These are phyloP conservation scores for Dactylellina cionopaga DNA, from an alignment of 2,329 filamentous ascomycete species.

Conservation along the genomic window DNA sequence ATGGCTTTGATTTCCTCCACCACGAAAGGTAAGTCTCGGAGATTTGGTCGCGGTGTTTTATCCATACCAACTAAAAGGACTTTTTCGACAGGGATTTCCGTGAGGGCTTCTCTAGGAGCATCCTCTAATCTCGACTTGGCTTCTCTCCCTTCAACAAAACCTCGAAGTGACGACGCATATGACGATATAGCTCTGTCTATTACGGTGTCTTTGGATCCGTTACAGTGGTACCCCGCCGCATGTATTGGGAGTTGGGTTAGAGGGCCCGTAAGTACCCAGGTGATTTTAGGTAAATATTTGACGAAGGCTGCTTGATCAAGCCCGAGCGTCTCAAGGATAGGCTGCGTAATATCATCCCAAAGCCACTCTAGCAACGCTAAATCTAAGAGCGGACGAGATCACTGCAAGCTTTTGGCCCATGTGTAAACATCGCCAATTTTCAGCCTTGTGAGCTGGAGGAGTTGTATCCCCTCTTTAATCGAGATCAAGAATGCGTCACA, in stretches of 20 bases:
- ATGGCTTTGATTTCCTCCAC: background rate
- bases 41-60: background rate
- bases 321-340: background rate
- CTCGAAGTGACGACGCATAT: background rate
- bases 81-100: background rate
- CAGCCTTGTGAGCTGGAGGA: background rate
- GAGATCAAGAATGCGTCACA: conserved; percentile 4
- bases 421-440: background rate
- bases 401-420: background rate
- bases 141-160: background rate
- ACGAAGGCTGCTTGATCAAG: background rate
- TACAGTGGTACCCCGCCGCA: background rate
- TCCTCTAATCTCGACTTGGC: background rate
- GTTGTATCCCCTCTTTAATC: background rate
- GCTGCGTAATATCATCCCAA: background rate
- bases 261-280: background rate
- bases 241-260: background rate
- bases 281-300: background rate
- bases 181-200: conserved; percentile 4
- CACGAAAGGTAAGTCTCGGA: background rate
- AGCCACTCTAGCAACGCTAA: background rate
- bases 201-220: background rate
- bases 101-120: background rate
- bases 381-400: background rate
- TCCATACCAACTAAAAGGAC: background rate